A percentile compares a stretch with the other conserved stretches of the same genome.
Evolutionary conservation across 768 basidiomycete species (phyloP).

Genomic region (Mycena kentingensis): DNA sequence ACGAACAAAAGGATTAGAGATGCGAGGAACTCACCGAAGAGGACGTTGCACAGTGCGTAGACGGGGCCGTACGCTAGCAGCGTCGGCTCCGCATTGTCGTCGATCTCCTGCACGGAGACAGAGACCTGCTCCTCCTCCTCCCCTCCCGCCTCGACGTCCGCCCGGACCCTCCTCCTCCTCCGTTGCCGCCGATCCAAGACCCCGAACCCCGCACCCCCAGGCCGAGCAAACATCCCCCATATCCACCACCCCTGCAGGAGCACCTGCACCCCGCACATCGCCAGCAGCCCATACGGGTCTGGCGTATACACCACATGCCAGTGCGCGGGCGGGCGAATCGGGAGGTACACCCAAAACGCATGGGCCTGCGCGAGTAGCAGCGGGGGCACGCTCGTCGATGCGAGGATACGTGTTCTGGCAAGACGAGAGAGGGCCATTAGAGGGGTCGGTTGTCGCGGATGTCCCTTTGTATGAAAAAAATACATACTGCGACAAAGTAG

Average conservation of each 20-base stretch:
- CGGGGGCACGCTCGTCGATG: neutral
- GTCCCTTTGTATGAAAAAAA: no score
- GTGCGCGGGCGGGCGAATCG: neutral
- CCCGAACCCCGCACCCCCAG: no score
- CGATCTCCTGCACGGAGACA: neutral
- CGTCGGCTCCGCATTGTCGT: conserved; percentile 15
- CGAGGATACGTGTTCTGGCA: neutral
- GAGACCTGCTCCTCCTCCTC: neutral
- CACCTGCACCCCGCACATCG: no score
- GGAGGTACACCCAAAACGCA: neutral
- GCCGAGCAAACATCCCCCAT: no score
- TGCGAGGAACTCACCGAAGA: no score
- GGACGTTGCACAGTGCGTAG: conserved; percentile 35
- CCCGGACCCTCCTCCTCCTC: neutral
- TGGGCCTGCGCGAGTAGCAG: neutral
- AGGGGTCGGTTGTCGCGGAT: no score
- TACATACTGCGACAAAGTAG: no score
- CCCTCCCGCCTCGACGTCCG: neutral
- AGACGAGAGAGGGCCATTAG: neutral
- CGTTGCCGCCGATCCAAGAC: conserved; percentile 3
- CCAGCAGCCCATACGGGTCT: no score
- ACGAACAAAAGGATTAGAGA: no score
- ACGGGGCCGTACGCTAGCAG: conserved; percentile 33
- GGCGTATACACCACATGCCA: neutral
- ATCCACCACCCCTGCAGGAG: no score